Evolutionary conservation across 768 basidiomycete species (phyloP).

Genomic region (Tulasnella sp.): DNA sequence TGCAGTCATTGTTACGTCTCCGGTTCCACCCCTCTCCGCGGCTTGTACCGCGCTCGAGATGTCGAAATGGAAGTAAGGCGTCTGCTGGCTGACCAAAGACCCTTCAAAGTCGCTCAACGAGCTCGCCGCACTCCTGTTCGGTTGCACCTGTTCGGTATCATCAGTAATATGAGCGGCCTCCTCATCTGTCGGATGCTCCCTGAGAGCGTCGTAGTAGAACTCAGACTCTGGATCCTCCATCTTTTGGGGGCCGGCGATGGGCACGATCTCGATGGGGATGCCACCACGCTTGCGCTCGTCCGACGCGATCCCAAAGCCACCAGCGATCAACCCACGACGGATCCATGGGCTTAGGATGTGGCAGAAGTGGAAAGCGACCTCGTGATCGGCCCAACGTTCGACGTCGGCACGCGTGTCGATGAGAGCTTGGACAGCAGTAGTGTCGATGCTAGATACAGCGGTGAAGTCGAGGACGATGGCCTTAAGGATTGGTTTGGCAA

Average conservation of each 20-base stretch:
- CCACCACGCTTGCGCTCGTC: slow-evolving; percentile 25
- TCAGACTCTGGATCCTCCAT: slow-evolving; percentile 20
- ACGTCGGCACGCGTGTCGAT: slow-evolving; percentile 80
- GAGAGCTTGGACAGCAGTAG: slow-evolving; percentile 81
- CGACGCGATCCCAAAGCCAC: slow-evolving; percentile 69
- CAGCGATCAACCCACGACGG: slow-evolving; percentile 75
- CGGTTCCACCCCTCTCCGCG: slow-evolving; percentile 35
- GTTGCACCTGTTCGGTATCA: slow-evolving; percentile 18
- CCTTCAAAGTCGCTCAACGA: slow-evolving; percentile 15
- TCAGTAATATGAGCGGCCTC: not conserved
- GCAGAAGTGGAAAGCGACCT: slow-evolving; percentile 81
- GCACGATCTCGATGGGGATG: slow-evolving; percentile 19
- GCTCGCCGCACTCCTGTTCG: slow-evolving; percentile 48
- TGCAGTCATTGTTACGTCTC: not conserved
- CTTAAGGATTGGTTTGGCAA: slow-evolving; percentile 52
- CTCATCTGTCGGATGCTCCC: slow-evolving; percentile 11
- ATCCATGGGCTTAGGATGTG: slow-evolving; percentile 90
- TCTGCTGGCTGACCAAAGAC: not conserved
- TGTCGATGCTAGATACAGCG: slow-evolving; percentile 76
- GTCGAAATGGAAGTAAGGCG: slow-evolving; percentile 70
- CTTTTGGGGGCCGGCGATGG: slow-evolving; percentile 1
- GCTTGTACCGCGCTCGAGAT: slow-evolving; percentile 57
- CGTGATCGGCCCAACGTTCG: slow-evolving; percentile 57
- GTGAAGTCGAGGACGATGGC: slow-evolving; percentile 91
- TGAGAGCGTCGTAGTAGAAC: slow-evolving; percentile 9